phyloP scores from a whole-genome alignment of 257 asterid genomes.

The Lithospermum erythrorhizon region DNA sequence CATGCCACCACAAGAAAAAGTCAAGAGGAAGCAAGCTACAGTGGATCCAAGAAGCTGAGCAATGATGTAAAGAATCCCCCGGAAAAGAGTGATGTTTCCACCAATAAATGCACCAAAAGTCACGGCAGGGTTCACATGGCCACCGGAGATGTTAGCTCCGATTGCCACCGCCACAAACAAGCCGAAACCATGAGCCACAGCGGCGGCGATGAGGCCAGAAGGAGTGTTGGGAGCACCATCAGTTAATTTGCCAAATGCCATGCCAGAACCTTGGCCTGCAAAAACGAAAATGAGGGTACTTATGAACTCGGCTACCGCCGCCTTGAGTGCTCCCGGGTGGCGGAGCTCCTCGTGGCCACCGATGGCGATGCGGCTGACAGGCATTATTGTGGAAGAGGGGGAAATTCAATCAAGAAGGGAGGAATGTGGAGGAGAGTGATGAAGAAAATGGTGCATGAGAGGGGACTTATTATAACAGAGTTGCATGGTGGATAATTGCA shows the following conservation, averaged over 20 bases:
- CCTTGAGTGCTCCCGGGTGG: constrained; percentile 43
- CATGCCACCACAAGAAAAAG: constrained; percentile 40
- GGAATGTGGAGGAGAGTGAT: not conserved
- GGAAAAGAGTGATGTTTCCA: constrained; percentile 48
- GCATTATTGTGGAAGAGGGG: constrained; percentile 18
- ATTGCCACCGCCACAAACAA: constrained; percentile 43
- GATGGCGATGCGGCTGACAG: constrained; percentile 40
- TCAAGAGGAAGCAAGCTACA: constrained; percentile 48
- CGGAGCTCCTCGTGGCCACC: constrained; percentile 34
- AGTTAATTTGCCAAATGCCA: constrained; percentile 46
- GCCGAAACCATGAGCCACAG: constrained; percentile 41
- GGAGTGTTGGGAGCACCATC: constrained; percentile 17
- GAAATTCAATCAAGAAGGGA: not conserved
- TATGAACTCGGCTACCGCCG: constrained; percentile 53
- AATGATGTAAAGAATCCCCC: constrained; percentile 47
- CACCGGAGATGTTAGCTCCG: constrained; percentile 53
- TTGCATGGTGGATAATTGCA: not conserved
- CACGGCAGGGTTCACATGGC: constrained; percentile 70
- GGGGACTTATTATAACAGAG: not conserved
- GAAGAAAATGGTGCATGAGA: not conserved
- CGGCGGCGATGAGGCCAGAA: constrained; percentile 38
- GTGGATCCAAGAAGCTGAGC: constrained; percentile 53
- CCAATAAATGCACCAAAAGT: constrained; percentile 57
- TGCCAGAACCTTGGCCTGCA: constrained; percentile 51
- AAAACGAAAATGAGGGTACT: constrained; percentile 47